phyloP scores from a whole-genome alignment of 2,329 filamentous ascomycete species.

The Colletotrichum australisinense region DNA sequence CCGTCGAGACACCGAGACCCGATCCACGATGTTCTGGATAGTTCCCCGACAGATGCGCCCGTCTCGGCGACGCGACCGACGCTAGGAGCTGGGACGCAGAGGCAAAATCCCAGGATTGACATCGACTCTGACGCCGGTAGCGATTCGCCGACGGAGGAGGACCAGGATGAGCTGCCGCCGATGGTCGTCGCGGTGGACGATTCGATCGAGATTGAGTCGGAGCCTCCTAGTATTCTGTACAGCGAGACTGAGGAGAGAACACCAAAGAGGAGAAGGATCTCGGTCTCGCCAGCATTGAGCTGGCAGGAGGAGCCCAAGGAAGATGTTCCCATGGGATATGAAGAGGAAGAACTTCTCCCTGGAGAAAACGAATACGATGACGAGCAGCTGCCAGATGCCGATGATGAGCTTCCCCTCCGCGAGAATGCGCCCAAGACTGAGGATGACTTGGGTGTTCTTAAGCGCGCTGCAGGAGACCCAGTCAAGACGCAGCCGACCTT shows the following conservation, averaged over 20 bases:
- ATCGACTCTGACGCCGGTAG: conserved; percentile 32
- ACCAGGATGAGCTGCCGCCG: conserved; percentile 6
- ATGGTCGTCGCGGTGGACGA: conserved; percentile 8
- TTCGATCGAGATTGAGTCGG: conserved; percentile 38
- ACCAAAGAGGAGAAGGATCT: conserved; percentile 35
- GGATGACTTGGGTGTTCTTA: conserved; percentile 29
- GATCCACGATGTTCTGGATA: conserved; percentile 28
- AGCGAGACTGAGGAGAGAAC: conserved; percentile 13
- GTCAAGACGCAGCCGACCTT: conserved; percentile 50
- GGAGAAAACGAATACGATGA: neutral
- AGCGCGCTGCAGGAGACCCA: neutral
- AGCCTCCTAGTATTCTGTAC: conserved; percentile 20
- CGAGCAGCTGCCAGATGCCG: neutral
- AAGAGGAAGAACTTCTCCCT: neutral
- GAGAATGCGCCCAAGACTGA: conserved; percentile 8
- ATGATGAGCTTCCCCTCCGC: neutral
- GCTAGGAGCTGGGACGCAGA: neutral
- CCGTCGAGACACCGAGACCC: conserved; percentile 40
- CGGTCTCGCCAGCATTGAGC: conserved; percentile 35
- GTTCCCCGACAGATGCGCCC: conserved; percentile 1
- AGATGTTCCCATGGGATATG: neutral
- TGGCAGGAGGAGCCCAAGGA: conserved; percentile 12
- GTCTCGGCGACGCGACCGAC: conserved; percentile 4
- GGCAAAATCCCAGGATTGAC: conserved; percentile 37
- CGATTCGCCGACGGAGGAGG: conserved; percentile 39